Evolutionary conservation across 179 eudicot species (phyloP), one percentile per base, ranked within the genome.

Genomic region (Spergularia azorica): DNA sequence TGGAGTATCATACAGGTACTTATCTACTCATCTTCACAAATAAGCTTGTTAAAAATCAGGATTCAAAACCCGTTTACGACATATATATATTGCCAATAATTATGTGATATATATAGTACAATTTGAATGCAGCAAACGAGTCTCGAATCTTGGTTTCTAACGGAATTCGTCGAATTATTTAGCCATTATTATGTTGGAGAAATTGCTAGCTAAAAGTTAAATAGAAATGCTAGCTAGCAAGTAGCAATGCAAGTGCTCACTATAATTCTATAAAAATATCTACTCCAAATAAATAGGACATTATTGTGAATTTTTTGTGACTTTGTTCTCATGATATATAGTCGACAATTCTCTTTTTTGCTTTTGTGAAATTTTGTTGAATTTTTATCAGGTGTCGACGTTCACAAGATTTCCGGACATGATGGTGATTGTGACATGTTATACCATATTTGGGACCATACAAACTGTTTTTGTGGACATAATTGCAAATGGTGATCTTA

Each of bases 401-500:
- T 78, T 62, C 73, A 48, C 71, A 20, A 82, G 64, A 46, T 82
- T 84, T 67, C 87, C 84, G 0, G 89, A 86, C 36, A 82, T 84
- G 84, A 84, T 86, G 89, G 83, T 84, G 72, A 82, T 86, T 5
- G 87, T 86, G 16, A 82, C 89, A 17, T 84, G 89, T 59, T 81
- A 79, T 72, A 86, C 83, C 9, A 61, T 85, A 4, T 87, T 83
- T 50, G 86, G 85, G 8, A 77, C 86, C 32, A 17, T 86, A 36
- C 86, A 82, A 58, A 80, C 91, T 1, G 76, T 81, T 48, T 59
- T 81, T 46, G 86, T 86, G 65, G 89, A 83, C 74, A 36, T 86
- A 38, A 68, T 84, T 15, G 84, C 87, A 1, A 88, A 84, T 43
- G 80, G 86, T 16, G 88, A 88, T 57, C 39, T 83, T 5, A 70